Evolutionary conservation across 192 early-diverging fungal species (phyloP).

Genomic region (Cetraspora pellucida): DNA sequence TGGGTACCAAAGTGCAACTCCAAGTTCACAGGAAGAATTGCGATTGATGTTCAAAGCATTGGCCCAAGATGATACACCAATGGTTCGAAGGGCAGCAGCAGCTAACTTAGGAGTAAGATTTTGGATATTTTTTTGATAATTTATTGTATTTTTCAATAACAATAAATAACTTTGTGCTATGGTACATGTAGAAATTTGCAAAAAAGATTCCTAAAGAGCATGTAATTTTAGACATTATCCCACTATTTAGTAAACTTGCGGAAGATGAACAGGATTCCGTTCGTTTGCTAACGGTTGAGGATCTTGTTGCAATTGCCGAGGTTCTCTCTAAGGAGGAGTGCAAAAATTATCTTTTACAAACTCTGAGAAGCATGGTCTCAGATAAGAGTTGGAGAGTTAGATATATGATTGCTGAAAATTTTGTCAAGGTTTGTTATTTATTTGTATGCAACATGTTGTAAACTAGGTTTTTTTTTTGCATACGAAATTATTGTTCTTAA

Average conservation of each 20-base stretch:
- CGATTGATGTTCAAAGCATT: slow-evolving; percentile 80
- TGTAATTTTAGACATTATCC: slow-evolving; percentile 83
- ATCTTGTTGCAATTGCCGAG: slow-evolving; percentile 86
- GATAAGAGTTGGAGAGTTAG: slow-evolving; percentile 99
- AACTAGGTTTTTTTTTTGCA: too few species aligned
- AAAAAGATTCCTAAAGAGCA: slow-evolving; percentile 74
- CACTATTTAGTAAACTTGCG: slow-evolving; percentile 83
- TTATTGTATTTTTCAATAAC: slow-evolving; percentile 3
- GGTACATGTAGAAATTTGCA: slow-evolving; percentile 60
- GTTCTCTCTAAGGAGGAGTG: slow-evolving; percentile 74
- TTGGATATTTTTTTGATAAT: slow-evolving; percentile 7
- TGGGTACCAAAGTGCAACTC: slow-evolving; percentile 71
- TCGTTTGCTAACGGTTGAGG: slow-evolving; percentile 90
- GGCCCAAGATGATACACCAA: slow-evolving; percentile 93
- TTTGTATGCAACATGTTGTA: neutral
- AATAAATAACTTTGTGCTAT: neutral
- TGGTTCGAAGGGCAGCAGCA: slow-evolving; percentile 95
- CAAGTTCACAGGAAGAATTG: slow-evolving; percentile 82
- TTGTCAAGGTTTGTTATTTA: slow-evolving; percentile 70
- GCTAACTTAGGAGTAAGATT: slow-evolving; percentile 71
- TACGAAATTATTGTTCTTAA: neutral
- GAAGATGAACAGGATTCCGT: slow-evolving; percentile 95
- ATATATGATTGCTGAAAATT: slow-evolving; percentile 99
- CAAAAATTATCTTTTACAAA: slow-evolving; percentile 72
- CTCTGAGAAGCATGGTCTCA: slow-evolving; percentile 74